Evolutionary conservation across 2,329 filamentous ascomycete species (phyloP), one percentile per base, ranked within the genome.

Genomic region (Lasiodiplodia sp.): DNA sequence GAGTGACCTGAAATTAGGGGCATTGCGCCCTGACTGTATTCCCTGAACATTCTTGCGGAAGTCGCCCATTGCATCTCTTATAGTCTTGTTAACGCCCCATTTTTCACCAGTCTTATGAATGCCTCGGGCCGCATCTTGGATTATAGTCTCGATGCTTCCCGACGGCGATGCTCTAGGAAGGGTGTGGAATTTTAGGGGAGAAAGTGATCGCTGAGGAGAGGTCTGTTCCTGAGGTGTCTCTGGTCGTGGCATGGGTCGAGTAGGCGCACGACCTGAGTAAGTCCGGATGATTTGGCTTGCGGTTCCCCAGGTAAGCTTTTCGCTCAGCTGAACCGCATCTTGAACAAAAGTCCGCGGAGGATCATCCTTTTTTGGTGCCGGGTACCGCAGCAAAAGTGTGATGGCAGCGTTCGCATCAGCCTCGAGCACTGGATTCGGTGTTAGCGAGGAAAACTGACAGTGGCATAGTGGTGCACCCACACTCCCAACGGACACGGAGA

Each of bases 321-420:
- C 84, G 53, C 85, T 85, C 2, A 96, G 84, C 74, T 91, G 93
- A 2, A 96, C 79, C 0, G 94, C 96, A 79, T 99, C 96, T 69
- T 93, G 88, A 57, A 97, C 92, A 73, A 98, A 93, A 0, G 90
- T 92, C 72, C 91, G 88, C 18, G 94, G 91, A 0, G 89, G 88
- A 72, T 91, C 83, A 1, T 89, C 85, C 2, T 83, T 80, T 5
- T 84, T 75, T 2, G 91, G 91, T 1, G 88, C 83, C 1, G 93
- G 93, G 72, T 98, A 98, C 73, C 93, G 92, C 1, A 98, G 86
- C 31, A 98, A 83, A 1, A 96, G 82, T 68, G 93, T 91, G 66
- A 99, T 83, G 10, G 93, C 95, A 44, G 89, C 87, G 1, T 96
- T 95, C 75, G 97, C 97, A 78, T 98, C 95, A 14, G 92, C 90